Evolutionary conservation across 2,329 filamentous ascomycete genomes (phyloP).

Genomic region (Endocalyx cinctus): DNA sequence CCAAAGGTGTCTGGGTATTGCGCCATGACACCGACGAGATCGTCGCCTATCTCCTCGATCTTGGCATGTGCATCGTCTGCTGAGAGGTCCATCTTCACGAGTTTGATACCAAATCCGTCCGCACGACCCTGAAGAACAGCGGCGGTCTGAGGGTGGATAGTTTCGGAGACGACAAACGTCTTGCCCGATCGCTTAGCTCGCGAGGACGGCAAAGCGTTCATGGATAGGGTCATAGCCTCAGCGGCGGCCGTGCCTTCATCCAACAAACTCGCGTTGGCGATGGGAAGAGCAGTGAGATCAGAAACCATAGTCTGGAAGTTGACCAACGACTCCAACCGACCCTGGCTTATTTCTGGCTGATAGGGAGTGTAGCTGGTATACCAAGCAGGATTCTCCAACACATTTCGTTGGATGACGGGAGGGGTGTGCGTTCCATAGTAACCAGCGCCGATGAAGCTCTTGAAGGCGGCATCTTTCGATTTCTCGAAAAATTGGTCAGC

Average conservation of each 20-base stretch:
- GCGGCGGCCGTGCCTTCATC: slow-evolving; percentile 91
- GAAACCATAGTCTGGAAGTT: slow-evolving; percentile 95
- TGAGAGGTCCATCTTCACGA: slow-evolving; percentile 69
- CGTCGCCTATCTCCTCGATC: slow-evolving; percentile 70
- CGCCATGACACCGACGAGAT: slow-evolving; percentile 84
- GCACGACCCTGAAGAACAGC: slow-evolving; percentile 80
- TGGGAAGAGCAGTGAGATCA: slow-evolving; percentile 80
- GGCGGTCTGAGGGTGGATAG: slow-evolving; percentile 81
- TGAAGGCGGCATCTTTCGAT: slow-evolving; percentile 22
- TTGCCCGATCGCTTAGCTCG: slow-evolving; percentile 72
- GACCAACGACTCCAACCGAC: slow-evolving; percentile 81
- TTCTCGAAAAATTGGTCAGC: slow-evolving; percentile 34
- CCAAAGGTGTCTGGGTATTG: slow-evolving; percentile 92
- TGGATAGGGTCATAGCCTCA: slow-evolving; percentile 90
- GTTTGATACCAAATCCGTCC: slow-evolving; percentile 82
- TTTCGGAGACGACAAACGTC: slow-evolving; percentile 77
- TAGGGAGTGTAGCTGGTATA: slow-evolving; percentile 98
- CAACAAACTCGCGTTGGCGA: slow-evolving; percentile 85
- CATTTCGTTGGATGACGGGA: slow-evolving; percentile 85
- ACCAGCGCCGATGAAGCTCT: slow-evolving; percentile 74
- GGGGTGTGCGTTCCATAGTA: slow-evolving; percentile 87
- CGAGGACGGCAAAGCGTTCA: slow-evolving; percentile 67
- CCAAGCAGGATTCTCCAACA: slow-evolving; percentile 91
- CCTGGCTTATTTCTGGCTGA: slow-evolving; percentile 95
- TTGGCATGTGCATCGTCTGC: slow-evolving; percentile 55